Conservation (phyloP, 441 rosid genomes). For the Isatis lusitanica region DNA sequence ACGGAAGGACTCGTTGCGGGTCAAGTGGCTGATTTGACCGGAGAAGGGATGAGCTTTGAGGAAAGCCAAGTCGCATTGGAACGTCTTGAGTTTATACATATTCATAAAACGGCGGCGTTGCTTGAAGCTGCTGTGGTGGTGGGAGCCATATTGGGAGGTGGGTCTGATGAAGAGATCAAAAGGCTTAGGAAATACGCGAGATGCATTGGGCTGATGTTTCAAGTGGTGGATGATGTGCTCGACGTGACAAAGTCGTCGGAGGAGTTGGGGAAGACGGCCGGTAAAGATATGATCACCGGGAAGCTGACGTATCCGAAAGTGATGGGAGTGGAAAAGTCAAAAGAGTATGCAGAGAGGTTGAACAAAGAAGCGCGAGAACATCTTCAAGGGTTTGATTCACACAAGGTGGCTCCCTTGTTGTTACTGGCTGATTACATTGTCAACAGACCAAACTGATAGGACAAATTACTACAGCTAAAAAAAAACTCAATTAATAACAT, state of each 20-base stretch:
- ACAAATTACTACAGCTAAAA: not conserved
- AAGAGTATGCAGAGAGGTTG: constrained; percentile 25
- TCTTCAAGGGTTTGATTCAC: constrained; percentile 22
- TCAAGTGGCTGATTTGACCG: constrained; percentile 43
- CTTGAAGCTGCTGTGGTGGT: constrained; percentile 45
- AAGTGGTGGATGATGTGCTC: constrained; percentile 51
- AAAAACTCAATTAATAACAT: not conserved
- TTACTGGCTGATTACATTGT: constrained; percentile 29
- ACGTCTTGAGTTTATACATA: constrained; percentile 46
- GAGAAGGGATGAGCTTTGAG: constrained; percentile 41
- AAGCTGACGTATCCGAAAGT: constrained; percentile 48
- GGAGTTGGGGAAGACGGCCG: constrained; percentile 46
- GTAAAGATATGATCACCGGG: constrained; percentile 40
- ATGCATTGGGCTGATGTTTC: constrained; percentile 45
- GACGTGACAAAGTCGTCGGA: constrained; percentile 47
- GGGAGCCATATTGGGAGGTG: constrained; percentile 51
- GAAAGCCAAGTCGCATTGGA: not conserved
- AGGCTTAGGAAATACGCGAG: constrained; percentile 43
- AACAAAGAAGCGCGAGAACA: constrained; percentile 21
- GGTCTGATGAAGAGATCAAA: constrained; percentile 36
- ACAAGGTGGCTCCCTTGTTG: constrained; percentile 26
- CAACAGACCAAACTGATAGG: not conserved
- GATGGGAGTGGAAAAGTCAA: constrained; percentile 41
- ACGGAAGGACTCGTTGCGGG: constrained; percentile 45
- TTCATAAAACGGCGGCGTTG: constrained; percentile 48